Evolutionary conservation across 805 yeast genomes (phyloP), one percentile per base, ranked within the genome.

Genomic region (Kodamaea hsintzibuensis): DNA sequence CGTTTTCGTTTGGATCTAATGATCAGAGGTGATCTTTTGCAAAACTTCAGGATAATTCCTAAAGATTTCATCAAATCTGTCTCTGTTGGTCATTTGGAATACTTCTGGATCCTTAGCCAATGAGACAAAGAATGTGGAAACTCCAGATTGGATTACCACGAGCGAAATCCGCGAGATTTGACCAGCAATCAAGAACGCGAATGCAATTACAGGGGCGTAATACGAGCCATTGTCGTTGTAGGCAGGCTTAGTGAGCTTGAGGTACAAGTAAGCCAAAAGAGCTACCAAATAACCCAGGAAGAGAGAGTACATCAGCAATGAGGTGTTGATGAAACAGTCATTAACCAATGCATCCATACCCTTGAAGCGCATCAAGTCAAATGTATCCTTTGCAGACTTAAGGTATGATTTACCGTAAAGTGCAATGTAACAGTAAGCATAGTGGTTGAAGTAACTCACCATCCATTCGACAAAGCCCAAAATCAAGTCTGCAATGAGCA

Each of bases 401-500:
- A 89, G 63, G 64, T 91, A 93, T 37, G 83, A 77, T 61, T 85
- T 85, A 47, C 98, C 98, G 70, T 91, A 93, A 19, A 92, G 77
- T 0, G 97, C 96, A 62, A 92, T 78, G 64, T 86, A 90, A 27
- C 95, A 86, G 67, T 88, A 89, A 6, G 97, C 96, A 66, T 90
- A 92, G 66, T 88, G 93, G 72, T 92, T 91, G 76, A 92, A 91
- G 77, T 89, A 91, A 55, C 85, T 79, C 18, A 89, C 88, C 48
- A 87, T 57, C 95, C 97, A 89, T 60, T 89, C 89, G 22, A 92
- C 62, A 16, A 88, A 70, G 4, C 85, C 80, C 43, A 90, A 68
- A 25, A 88, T 63, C 64, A 86, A 78, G 54, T 86, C 85, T 38
- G 88, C 63, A 42, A 84, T 68, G 42, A 85, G 68, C 52, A 79